Evolutionary conservation across 2,329 filamentous ascomycete species (phyloP).

Genomic region (Trichophaea hybrida): DNA sequence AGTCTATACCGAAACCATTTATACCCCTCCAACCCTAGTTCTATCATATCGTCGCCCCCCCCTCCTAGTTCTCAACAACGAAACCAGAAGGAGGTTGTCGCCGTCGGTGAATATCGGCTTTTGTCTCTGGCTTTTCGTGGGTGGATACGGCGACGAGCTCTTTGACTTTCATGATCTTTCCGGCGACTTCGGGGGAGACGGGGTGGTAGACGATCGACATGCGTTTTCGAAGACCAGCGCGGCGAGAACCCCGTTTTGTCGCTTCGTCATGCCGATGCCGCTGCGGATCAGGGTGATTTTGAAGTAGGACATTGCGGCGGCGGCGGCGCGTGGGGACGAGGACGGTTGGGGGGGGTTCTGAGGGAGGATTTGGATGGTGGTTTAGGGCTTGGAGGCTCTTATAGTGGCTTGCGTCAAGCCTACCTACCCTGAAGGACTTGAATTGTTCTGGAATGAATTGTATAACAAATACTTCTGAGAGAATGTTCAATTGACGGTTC

Average conservation of each 20-base stretch:
- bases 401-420: background rate
- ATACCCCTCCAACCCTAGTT: background rate
- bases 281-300: conserved; percentile 81
- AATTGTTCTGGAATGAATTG: too few relatives aligned
- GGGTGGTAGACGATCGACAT: conserved; percentile 82
- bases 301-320: conserved; percentile 56
- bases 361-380: background rate
- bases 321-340: background rate
- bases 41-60: background rate
- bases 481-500: too few relatives aligned
- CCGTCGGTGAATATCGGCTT: conserved; percentile 53
- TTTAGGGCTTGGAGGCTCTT: background rate
- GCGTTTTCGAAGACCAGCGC: conserved; percentile 77
- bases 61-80: conserved; percentile 47
- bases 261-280: conserved; percentile 71
- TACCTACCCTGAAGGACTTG: too few relatives aligned
- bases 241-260: conserved; percentile 64
- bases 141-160: conserved; percentile 74
- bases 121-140: conserved; percentile 50
- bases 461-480: too few relatives aligned
- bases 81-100: conserved; percentile 68
- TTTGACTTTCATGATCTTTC: conserved; percentile 88
- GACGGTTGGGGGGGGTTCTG: background rate
- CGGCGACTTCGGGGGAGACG: conserved; percentile 64
- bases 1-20: too few relatives aligned